Percentiles rank a stretch among this genome's conserved stretches.
These are phyloP conservation scores for Phyllosticta citriasiana DNA, from an alignment of 2,329 filamentous ascomycete species.

Conservation along the genomic window DNA sequence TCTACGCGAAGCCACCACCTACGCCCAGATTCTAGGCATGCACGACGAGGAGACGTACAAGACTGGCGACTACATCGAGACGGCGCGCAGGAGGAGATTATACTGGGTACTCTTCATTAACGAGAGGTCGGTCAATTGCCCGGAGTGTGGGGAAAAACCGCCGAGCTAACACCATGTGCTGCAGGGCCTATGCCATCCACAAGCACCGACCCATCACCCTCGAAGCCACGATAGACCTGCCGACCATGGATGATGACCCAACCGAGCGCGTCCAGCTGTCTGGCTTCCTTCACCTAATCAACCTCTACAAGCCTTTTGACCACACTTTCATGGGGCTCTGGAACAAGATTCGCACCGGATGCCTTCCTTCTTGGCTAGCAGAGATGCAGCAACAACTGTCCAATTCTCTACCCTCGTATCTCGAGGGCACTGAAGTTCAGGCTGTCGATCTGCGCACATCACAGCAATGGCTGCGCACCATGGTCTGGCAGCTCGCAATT, in stretches of 20 bases:
- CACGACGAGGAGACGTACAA: conserved; percentile 49
- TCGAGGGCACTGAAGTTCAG: conserved; percentile 54
- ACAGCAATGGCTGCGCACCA: conserved; percentile 60
- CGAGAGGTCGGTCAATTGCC: conserved; percentile 37
- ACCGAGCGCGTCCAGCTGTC: conserved; percentile 46
- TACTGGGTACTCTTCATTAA: conserved; percentile 56
- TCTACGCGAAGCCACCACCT: conserved; percentile 50
- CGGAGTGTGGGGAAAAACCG: conserved; percentile 9
- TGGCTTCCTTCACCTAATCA: conserved; percentile 51
- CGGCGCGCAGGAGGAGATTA: conserved; percentile 44
- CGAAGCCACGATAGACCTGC: conserved; percentile 48
- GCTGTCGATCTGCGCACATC: conserved; percentile 60
- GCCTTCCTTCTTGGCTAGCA: conserved; percentile 36
- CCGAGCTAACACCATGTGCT: neutral
- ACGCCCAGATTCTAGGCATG: conserved; percentile 49
- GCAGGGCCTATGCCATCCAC: conserved; percentile 53
- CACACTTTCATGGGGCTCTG: conserved; percentile 54
- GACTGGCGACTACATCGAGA: conserved; percentile 39
- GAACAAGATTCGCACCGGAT: conserved; percentile 47
- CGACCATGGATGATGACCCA: conserved; percentile 39
- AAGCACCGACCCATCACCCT: conserved; percentile 54
- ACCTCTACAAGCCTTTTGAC: conserved; percentile 53
- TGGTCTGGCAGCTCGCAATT: conserved; percentile 64
- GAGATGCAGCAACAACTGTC: conserved; percentile 42
- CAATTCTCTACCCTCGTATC: conserved; percentile 44